Evolutionary conservation across 345 rosid genomes (phyloP).

Genomic region (Geranium rotundifolium): DNA sequence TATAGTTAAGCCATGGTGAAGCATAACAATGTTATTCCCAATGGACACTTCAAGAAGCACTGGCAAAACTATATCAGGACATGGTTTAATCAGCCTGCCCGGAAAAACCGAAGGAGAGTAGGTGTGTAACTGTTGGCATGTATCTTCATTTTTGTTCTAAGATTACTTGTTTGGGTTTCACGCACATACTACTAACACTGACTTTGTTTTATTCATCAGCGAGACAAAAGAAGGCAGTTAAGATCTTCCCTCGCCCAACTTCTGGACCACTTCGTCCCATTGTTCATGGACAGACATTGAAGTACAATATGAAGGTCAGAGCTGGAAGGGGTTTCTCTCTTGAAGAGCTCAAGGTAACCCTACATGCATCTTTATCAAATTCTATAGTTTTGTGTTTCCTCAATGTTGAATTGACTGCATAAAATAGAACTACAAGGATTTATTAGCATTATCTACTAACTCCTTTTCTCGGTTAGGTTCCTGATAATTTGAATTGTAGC

Average conservation of each 20-base stretch:
- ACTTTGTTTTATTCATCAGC: conserved; percentile 23
- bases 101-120: conserved; percentile 52
- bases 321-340: conserved; percentile 34
- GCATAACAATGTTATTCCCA: conserved; percentile 75
- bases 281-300: conserved; percentile 78
- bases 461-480: too few species aligned
- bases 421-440: not conserved
- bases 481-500: too few species aligned
- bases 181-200: not conserved
- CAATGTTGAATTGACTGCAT: too few species aligned
- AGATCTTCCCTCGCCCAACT: conserved; percentile 78
- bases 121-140: conserved; percentile 22
- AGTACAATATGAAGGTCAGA: conserved; percentile 81
- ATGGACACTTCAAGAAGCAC: conserved; percentile 73
- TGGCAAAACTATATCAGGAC: conserved; percentile 86
- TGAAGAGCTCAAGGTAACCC: conserved; percentile 62
- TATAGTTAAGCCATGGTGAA: conserved; percentile 43
- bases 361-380: not conserved
- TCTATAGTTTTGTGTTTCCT: not conserved
- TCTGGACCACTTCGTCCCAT: conserved; percentile 77
- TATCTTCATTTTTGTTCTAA: not conserved
- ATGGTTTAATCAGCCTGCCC: conserved; percentile 87
- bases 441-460: too few species aligned
- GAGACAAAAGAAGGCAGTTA: conserved; percentile 80
- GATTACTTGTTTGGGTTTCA: not conserved